These are phyloP conservation scores for Suillus cothurnatus DNA, from an alignment of 768 basidiomycete species.

Conservation along the genomic window DNA sequence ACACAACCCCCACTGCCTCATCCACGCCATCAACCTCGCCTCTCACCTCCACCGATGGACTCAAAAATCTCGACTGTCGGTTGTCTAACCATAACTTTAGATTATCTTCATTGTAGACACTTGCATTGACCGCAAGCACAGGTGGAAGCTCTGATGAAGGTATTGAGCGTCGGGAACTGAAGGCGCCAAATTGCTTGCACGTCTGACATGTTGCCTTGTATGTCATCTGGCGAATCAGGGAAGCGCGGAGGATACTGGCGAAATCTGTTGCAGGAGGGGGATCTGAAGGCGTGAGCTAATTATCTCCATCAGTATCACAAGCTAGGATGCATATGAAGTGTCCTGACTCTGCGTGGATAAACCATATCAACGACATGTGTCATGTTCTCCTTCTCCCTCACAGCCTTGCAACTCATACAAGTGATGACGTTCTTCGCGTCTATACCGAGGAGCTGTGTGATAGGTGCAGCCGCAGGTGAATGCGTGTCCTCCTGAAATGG, in stretches of 20 bases:
- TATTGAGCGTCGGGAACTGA: constrained; percentile 70
- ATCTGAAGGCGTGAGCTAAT: constrained; percentile 41
- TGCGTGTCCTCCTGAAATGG: constrained; percentile 25
- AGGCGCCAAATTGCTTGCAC: constrained; percentile 78
- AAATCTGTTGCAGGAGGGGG: constrained; percentile 52
- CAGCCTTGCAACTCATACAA: constrained; percentile 74
- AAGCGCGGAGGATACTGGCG: constrained; percentile 65
- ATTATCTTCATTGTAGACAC: constrained; percentile 75
- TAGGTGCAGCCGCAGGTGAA: constrained; percentile 59
- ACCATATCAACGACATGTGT: constrained; percentile 84
- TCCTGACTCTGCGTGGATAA: constrained; percentile 79
- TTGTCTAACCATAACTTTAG: constrained; percentile 75
- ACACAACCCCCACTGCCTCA: constrained; percentile 57
- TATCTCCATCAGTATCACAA: constrained; percentile 5
- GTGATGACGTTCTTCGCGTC: constrained; percentile 73
- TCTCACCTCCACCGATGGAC: constrained; percentile 53
- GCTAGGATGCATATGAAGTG: constrained; percentile 4
- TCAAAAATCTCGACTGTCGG: constrained; percentile 50
- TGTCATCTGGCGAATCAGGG: constrained; percentile 77
- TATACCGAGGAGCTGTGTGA: constrained; percentile 86
- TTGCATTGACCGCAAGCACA: constrained; percentile 84
- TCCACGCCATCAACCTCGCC: constrained; percentile 63
- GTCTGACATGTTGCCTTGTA: constrained; percentile 86
- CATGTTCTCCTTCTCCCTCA: constrained; percentile 73
- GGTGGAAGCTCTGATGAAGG: constrained; percentile 73